Evolutionary conservation across 495 filamentous ascomycete genomes (phyloP).

Genomic region (Rostrohypoxylon terebratum): DNA sequence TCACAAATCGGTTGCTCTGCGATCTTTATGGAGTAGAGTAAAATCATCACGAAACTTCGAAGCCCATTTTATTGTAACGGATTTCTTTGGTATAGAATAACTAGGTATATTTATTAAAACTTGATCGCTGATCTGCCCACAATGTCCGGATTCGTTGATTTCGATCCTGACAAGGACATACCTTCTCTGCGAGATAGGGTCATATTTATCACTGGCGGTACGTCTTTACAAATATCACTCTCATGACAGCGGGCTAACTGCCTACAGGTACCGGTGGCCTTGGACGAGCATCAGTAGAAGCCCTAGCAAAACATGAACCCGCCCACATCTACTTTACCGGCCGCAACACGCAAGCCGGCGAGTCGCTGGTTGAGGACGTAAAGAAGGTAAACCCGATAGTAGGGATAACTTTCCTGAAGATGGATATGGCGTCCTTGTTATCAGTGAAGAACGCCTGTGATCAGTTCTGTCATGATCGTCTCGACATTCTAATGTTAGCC

Average conservation of each 20-base stretch:
- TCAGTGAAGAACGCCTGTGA: conserved; percentile 39
- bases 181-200: conserved; percentile 67
- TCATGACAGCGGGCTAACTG: background rate
- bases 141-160: conserved; percentile 43
- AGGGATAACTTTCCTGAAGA: conserved; percentile 40
- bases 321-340: conserved; percentile 73
- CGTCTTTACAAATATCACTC: conserved; percentile 8
- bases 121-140: conserved; percentile 10
- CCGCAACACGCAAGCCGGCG: conserved; percentile 53
- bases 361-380: conserved; percentile 32
- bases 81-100: background rate
- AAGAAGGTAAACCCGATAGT: conserved; percentile 27
- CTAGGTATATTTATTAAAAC: background rate
- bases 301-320: conserved; percentile 70
- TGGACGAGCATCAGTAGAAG: conserved; percentile 71
- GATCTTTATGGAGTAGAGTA: background rate
- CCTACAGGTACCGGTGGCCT: conserved; percentile 72
- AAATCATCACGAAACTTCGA: background rate
- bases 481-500: conserved; percentile 56
- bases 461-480: conserved; percentile 43
- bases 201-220: conserved; percentile 73
- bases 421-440: conserved; percentile 38
- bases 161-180: conserved; percentile 69
- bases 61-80: no score
- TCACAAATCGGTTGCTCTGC: background rate